Percentiles rank a stretch among this genome's conserved stretches.
Conservation (phyloP, 2,329 filamentous ascomycete species). For the Penicillium sp. region DNA sequence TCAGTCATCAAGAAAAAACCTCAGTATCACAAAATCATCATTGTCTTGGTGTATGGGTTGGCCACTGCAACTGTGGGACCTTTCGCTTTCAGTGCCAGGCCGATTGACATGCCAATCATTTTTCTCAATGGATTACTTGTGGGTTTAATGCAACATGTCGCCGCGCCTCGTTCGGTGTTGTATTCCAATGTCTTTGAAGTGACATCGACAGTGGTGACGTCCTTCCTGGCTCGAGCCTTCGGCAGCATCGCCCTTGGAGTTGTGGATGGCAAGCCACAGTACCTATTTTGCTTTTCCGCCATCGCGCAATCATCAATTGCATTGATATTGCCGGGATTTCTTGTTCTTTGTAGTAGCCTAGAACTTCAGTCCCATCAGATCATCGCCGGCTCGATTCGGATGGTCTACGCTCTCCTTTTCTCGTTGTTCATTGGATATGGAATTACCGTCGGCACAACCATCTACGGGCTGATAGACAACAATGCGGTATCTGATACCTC, state of each 20-base stretch:
- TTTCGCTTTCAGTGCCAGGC: conserved; percentile 73
- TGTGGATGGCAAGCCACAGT: conserved; percentile 29
- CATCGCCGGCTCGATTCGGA: conserved; percentile 60
- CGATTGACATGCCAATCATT: conserved; percentile 73
- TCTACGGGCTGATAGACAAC: conserved; percentile 60
- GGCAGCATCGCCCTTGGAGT: conserved; percentile 57
- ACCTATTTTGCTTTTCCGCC: conserved; percentile 68
- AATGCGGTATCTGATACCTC: conserved; percentile 51
- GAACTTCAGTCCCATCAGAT: conserved; percentile 68
- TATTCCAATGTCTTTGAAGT: conserved; percentile 64
- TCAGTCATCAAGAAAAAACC: conserved; percentile 58
- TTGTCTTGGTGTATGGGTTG: conserved; percentile 70
- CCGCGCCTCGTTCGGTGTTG: conserved; percentile 72
- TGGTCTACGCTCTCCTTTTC: conserved; percentile 59
- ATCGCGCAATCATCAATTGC: conserved; percentile 69
- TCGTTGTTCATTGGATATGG: conserved; percentile 69
- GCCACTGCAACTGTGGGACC: conserved; percentile 74
- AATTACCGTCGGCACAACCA: conserved; percentile 62
- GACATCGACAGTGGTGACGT: conserved; percentile 62
- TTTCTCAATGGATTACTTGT: conserved; percentile 73
- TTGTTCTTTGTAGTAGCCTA: conserved; percentile 58
- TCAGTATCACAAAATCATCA: conserved; percentile 52
- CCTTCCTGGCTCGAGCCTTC: conserved; percentile 65
- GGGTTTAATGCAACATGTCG: conserved; percentile 70
- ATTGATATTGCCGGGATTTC: conserved; percentile 67